Percentiles rank a stretch among this genome's conserved stretches.
Conservation (phyloP, 108 stramenopile species). For the Nannochloropsis gaditana region DNA sequence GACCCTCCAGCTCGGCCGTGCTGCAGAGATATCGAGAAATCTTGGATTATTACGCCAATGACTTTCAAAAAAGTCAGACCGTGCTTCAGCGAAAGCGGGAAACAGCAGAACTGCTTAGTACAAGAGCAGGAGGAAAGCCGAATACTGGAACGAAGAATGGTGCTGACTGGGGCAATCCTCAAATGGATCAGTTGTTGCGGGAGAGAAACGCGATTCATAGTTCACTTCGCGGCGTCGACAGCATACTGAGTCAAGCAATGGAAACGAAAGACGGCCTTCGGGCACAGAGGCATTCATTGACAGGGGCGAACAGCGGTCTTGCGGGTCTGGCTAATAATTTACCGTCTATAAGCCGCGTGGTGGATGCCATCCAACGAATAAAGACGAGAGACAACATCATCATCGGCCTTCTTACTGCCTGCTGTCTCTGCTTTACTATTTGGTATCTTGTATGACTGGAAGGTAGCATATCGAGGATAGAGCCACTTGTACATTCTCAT, state of each 20-base stretch:
- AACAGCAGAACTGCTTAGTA: constrained; percentile 32
- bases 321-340: neutral
- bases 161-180: constrained; percentile 9
- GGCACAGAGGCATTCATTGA: constrained; percentile 25
- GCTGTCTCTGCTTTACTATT: constrained; percentile 34
- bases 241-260: constrained; percentile 41
- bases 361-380: constrained; percentile 44
- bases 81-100: constrained; percentile 41
- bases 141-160: neutral
- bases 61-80: constrained; percentile 36
- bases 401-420: constrained; percentile 41
- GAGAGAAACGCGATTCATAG: constrained; percentile 42
- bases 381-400: constrained; percentile 41
- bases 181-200: constrained; percentile 32
- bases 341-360: constrained; percentile 43
- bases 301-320: neutral
- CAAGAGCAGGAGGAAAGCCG: neutral
- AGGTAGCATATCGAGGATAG: neutral
- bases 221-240: constrained; percentile 37
- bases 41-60: constrained; percentile 34
- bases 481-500: too few species aligned
- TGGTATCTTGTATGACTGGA: constrained; percentile 24
- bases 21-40: constrained; percentile 45
- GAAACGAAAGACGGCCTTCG: constrained; percentile 40
- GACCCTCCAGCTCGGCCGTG: constrained; percentile 43